Conservation (phyloP, 345 rosid species). For the Eucalyptus polyanthemos region DNA sequence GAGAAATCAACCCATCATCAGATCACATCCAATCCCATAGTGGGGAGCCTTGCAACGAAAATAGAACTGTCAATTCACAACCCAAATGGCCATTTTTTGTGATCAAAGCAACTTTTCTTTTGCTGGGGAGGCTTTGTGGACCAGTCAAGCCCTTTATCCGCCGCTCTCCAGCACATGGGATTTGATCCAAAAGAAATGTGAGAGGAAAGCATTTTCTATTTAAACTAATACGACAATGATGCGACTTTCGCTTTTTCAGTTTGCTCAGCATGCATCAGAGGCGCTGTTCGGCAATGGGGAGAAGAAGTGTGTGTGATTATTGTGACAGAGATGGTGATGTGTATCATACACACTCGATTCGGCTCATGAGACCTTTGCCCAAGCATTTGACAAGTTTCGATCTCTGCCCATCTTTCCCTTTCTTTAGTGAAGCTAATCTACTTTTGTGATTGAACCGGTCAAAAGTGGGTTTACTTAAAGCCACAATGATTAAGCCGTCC, state of each 20-base stretch:
- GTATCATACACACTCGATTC: not conserved
- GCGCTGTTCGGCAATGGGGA: not conserved
- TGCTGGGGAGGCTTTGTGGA: not conserved
- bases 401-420: not conserved
- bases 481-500: not conserved
- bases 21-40: not conserved
- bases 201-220: not conserved
- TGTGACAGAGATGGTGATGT: not conserved
- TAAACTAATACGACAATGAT: not conserved
- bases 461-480: not conserved
- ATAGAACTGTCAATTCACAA: not conserved
- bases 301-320: slow-evolving; percentile 6
- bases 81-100: not conserved
- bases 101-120: not conserved
- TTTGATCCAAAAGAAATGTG: not conserved
- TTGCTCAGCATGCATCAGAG: not conserved
- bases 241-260: not conserved
- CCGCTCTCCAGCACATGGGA: not conserved
- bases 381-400: not conserved
- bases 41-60: not conserved
- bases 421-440: not conserved
- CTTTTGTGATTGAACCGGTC: not conserved
- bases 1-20: not conserved
- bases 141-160: not conserved
- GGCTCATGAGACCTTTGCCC: not conserved